Conservation (phyloP, 345 rosid species). For the Pugionium cornutum region DNA sequence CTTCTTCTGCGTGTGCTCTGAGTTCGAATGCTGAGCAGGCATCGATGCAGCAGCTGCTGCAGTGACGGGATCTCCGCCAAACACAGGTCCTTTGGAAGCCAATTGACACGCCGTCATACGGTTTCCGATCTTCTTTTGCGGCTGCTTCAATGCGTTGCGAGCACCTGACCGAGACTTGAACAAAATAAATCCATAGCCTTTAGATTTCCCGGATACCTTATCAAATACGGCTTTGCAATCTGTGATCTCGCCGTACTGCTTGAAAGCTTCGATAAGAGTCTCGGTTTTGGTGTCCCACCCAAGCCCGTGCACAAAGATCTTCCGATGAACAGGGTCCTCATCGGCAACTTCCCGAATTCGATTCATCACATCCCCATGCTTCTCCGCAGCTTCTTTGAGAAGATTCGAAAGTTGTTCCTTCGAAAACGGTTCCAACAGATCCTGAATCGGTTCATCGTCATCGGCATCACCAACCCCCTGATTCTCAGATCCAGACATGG, state of each 20-base stretch:
- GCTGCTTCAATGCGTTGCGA: constrained; percentile 61
- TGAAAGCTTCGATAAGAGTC: constrained; percentile 54
- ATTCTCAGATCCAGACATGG: constrained; percentile 37
- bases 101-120: constrained; percentile 71
- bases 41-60: constrained; percentile 49
- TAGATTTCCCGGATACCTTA: constrained; percentile 70
- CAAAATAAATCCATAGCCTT: constrained; percentile 78
- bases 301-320: constrained; percentile 80
- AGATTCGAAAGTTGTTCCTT: constrained; percentile 58
- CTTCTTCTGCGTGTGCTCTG: constrained; percentile 72
- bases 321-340: constrained; percentile 69
- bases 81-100: constrained; percentile 71
- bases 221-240: constrained; percentile 78
- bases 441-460: constrained; percentile 68
- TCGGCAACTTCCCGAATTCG: constrained; percentile 54
- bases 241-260: constrained; percentile 70
- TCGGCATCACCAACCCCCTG: constrained; percentile 43
- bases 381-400: constrained; percentile 57
- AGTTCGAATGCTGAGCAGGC: constrained; percentile 49
- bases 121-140: constrained; percentile 76
- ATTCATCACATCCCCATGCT: constrained; percentile 46
- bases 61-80: constrained; percentile 53
- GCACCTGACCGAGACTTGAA: constrained; percentile 69
- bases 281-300: constrained; percentile 86
- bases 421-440: constrained; percentile 64